Base-by-base conservation (phyloP, 345 rosid genomes). In the Eucalyptus tenuipes region DNA sequence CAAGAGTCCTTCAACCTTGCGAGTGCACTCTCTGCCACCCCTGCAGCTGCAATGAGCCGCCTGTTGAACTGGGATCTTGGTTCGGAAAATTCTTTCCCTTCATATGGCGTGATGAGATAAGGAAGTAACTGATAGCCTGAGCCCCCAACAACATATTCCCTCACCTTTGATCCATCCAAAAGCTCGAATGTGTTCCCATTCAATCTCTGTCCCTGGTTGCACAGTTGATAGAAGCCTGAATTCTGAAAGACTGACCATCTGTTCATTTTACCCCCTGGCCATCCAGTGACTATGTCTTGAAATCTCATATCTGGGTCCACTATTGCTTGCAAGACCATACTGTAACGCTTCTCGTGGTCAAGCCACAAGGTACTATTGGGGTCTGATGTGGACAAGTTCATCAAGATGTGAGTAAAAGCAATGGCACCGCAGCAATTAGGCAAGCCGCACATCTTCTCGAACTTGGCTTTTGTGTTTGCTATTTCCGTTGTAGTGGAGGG, bases 341-440 rank as follows among this genome's bases (percentile, higher is more conserved):
- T 95, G 90, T 93, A 92, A 87, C 91, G 93, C 92, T 95, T 93
- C 92, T 92, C 93, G 13, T 79, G 91, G 86, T 95, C 95, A 13
- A 94, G 94, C 95, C 96, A 94, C 79, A 89, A 85, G 71, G 93
- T 91, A 87, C 86, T 88, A n/a, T 88, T 86, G 57, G 94, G 93
- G 88, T 95, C 96, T 1, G 94, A 92, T 11, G 95, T 86, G 40
- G 94, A 88, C 91, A 95, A 88, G 85, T 92, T 88, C 95, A 95
- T 94, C 90, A 89, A 89, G 85, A 94, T 90, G 88, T 91, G 97
- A 29, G 96, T 95, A 49, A 93, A 88, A 86, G 94, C 97, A 75
- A 94, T 90, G 81, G 92, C 94, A 22, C 96, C 95, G 18, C 97
- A 94, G 88, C 97, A 95, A 75, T 94, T 95, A 6, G 96, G 96